Evolutionary conservation across 768 basidiomycete species (phyloP), one percentile per base, ranked within the genome.

Genomic region (Exsudoporus frostii): DNA sequence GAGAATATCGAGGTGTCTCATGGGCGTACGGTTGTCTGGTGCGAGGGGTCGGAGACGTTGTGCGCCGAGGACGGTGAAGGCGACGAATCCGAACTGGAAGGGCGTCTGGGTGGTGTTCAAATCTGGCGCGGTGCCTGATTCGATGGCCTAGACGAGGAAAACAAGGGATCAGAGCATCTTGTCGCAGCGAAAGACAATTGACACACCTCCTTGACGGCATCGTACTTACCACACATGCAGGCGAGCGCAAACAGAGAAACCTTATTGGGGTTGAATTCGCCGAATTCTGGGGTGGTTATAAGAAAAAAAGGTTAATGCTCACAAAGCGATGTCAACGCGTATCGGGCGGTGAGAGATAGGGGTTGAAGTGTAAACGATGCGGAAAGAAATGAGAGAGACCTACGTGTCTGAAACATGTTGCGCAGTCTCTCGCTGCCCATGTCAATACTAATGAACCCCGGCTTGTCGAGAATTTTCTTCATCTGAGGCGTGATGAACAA

Each of bases 11-110:
- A 61, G 37, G 52, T 76, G 70, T 41, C 64, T 58, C 34, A 65
- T 48, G 4, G 51, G 55, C 8, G 14, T 9, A n/a, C n/a, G n/a
- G 17, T 2, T 17, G 15, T 46, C 58, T 2, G 58, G 54, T 6
- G 65, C 38, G 5, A 36, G 14, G 19, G 59, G 46, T 4, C 17
- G 19, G 37, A 76, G 56, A 4, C 74, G 70, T 51, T 77, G 73
- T 0, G 77, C 73, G 3, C 79, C 81, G 1, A 70, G 60, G 42
- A 77, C 64, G 37, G 71, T 47, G 6, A 79, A 53, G 0, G 75
- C 55, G 5, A 76, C 70, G 49, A 78, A 81, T 1, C 80, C 73
- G 7, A 74, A 69, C 42, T 72, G 60, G 56, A 72, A 78, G 2
- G 73, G 63, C 0, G 79, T 79, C 62, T 81, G 75, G 0, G 73